Percentiles rank a stretch among this genome's conserved stretches.
Evolutionary conservation across 805 yeast genomes (phyloP).

Genomic region (Candida chilensis): DNA sequence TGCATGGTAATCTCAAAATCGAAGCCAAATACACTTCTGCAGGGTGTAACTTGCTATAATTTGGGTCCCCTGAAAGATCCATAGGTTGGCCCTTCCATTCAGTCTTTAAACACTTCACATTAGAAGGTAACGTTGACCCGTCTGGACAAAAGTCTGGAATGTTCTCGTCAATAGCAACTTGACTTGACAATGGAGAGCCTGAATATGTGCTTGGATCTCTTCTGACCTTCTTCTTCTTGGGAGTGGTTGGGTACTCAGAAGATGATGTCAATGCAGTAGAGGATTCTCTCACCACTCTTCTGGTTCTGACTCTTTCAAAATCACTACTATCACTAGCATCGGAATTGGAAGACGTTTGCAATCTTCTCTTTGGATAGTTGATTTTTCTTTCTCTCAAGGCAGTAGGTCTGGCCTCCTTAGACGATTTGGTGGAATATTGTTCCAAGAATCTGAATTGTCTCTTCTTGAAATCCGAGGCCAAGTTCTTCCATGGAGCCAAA

Average conservation of each 20-base stretch:
- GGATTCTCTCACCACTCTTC: constrained; percentile 39
- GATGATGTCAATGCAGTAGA: constrained; percentile 7
- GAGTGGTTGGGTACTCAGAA: constrained; percentile 7
- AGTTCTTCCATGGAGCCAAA: constrained; percentile 41
- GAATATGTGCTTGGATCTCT: constrained; percentile 32
- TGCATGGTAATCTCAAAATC: constrained; percentile 81
- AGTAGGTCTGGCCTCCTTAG: constrained; percentile 6
- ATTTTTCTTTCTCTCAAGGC: constrained; percentile 1
- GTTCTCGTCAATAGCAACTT: constrained; percentile 54
- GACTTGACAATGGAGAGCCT: constrained; percentile 28
- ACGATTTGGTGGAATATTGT: constrained; percentile 31
- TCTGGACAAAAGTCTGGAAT: constrained; percentile 84
- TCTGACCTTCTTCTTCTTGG: constrained; percentile 31
- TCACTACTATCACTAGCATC: constrained; percentile 24
- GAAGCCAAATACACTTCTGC: constrained; percentile 86
- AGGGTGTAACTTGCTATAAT: constrained; percentile 69
- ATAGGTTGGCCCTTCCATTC: constrained; percentile 99
- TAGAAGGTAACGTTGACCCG: constrained; percentile 53
- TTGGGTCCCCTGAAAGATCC: constrained; percentile 78
- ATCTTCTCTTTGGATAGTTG: constrained; percentile 7
- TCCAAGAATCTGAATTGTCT: constrained; percentile 43
- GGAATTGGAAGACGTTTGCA: constrained; percentile 11
- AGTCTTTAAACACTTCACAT: constrained; percentile 65
- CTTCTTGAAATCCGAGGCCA: constrained; percentile 34
- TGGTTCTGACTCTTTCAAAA: constrained; percentile 47